Base-by-base conservation (phyloP, 345 rosid species). In the Pseudoturritis turrita region DNA sequence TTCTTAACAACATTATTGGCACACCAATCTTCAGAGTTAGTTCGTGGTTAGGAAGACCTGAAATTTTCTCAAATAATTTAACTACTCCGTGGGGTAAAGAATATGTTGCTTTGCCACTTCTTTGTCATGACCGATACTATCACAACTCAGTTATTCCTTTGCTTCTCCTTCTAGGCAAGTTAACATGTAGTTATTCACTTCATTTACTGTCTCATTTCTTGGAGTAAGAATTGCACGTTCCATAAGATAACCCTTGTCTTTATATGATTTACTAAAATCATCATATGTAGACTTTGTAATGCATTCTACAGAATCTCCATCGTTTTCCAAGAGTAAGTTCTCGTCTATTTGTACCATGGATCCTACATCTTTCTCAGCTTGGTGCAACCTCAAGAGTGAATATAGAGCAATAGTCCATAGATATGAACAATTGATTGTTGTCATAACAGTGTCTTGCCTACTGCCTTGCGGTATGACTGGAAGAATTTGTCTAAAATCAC, bases 151-250 rank as follows among this genome's bases (percentile, higher is more conserved):
- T 17, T 67, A 67, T 2, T 52, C 71, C 3, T 37, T 67, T 11
- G 2, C 1, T 6, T 66, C 43, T 23, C 39, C 28, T 11, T 10
- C 2, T 15, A 67, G 0, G 19, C 62, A 51, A 15, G 41, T 39
- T 18, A 67, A 17, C 40, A 40, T 36, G 28, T 33, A 64, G 45
- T 33, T n/a, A 21, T 19, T 64, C 31, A 49, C 69, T 64, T 65
- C 25, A 2, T 51, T 49, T 1, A 65, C 49, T 0, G 35, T 22
- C 10, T 50, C 60, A 2, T 51, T 65, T 40, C 60, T 51, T 23
- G 60, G 47, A 35, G 59, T 51, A 2, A 66, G 71, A 51, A 66
- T 66, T 37, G 60, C 71, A 0, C 49, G n/a, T 1, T 66, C 46
- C 0, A 35, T 66, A 1, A 66, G 60, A 66, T 37, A 37, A 5